Conservation (phyloP, 768 basidiomycete species). For the Suillus ampliporus region DNA sequence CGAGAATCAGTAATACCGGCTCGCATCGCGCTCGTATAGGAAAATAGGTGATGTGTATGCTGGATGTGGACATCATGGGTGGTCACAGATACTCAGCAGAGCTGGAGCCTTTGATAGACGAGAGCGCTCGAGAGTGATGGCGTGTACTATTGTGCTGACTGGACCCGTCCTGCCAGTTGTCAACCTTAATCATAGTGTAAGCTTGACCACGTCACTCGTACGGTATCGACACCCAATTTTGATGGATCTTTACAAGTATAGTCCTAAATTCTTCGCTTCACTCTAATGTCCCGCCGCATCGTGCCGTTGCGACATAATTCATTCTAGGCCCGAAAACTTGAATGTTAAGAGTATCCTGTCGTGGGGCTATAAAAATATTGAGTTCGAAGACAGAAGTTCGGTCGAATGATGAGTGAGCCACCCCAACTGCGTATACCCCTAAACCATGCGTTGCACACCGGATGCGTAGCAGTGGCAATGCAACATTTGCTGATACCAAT, state of each 20-base stretch:
- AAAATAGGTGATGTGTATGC: conserved; percentile 29
- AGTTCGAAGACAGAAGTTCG: neutral
- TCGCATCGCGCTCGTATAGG: conserved; percentile 30
- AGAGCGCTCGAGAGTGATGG: neutral
- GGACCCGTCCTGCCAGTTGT: no score
- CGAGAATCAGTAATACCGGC: conserved; percentile 32
- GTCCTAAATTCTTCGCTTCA: neutral
- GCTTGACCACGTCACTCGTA: neutral
- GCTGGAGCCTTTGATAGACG: neutral
- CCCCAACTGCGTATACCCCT: no score
- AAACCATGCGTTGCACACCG: no score
- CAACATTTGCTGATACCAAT: neutral
- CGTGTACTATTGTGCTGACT: neutral
- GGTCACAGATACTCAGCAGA: neutral
- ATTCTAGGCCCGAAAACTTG: neutral
- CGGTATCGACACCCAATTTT: neutral
- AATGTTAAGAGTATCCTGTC: neutral
- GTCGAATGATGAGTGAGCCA: no score
- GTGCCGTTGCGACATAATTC: neutral
- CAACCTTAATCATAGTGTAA: neutral
- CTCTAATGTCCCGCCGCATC: no score
- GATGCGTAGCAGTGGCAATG: neutral
- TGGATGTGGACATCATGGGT: conserved; percentile 15
- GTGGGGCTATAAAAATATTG: neutral
- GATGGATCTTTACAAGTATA: no score